Base-by-base conservation (phyloP, 805 yeast genomes). In the Candida ortonii region DNA sequence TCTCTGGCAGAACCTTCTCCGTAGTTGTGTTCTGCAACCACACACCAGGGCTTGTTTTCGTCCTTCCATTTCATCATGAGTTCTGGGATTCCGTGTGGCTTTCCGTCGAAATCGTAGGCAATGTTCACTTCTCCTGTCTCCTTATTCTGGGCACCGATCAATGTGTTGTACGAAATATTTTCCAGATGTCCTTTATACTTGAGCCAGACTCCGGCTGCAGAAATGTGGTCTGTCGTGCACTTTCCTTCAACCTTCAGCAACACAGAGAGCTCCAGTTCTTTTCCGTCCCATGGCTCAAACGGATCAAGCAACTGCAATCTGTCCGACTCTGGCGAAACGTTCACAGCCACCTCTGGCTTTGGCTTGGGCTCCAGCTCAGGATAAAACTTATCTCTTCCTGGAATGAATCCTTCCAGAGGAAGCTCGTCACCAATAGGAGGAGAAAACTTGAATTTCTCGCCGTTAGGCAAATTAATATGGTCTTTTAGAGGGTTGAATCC, bases 1-100 rank as follows among this genome's bases (percentile, higher is more conserved):
- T 90, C 98, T 75, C 98, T 84, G 20, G 98, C 97, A 31, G 97
- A 89, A 53, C 98, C 98, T 70, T 90, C 98, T 66, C 98, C 98
- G 57, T 90, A 93, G 65, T 90, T 90, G 60, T 93, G 96, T 62
- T 93, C 98, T 35, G 97, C 97, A 46, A 93, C 83, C 28, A 93
- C 97, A 47, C 79, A 73, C 98, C 98, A 90, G 14, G 94, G 93
- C 50, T 84, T 74, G 12, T 64, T 50, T 42, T 86, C 93, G 33
- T 78, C 68, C 61, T 90, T 89, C 97, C 97, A 93, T 62, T 84
- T 84, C 64, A 80, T 83, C 96, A 93, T 93, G 41, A 89, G 73
- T 49, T 87, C 97, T n/a, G 98, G 98, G 46, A 93, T 93, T 17
- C 88, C 76, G 53, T 73, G 77, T 25, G 70, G 71, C 28, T 72